Evolutionary conservation across 306 rosid genomes (phyloP).

Genomic region (Dryas drummondii): DNA sequence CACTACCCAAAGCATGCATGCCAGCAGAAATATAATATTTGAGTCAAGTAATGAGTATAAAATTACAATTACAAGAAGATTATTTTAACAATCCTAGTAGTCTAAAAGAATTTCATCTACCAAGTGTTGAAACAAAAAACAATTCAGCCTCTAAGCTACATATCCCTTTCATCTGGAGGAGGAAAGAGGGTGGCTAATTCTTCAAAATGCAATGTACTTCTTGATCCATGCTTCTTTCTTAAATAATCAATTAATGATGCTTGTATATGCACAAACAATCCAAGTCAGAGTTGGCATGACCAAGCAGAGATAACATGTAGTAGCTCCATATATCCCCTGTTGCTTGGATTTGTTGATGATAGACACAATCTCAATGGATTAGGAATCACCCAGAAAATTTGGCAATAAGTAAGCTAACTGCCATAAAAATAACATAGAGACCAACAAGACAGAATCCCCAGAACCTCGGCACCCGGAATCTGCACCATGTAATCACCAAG

Average conservation of each 20-base stretch:
- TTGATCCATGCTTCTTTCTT: background rate
- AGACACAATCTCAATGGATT: background rate
- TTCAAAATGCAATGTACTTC: constrained; percentile 3
- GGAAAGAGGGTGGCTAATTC: background rate
- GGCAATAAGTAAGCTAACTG: constrained; percentile 62
- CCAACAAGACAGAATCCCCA: constrained; percentile 98
- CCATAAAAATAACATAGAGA: constrained; percentile 69
- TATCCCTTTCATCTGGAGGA: background rate
- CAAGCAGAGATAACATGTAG: background rate
- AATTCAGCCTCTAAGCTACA: background rate
- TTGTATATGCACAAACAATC: constrained; percentile 8
- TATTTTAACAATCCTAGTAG: background rate
- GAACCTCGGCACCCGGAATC: constrained; percentile 89
- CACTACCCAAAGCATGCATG: background rate
- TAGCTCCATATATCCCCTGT: background rate
- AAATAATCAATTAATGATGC: background rate
- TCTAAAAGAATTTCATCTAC: background rate
- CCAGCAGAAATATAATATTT: background rate
- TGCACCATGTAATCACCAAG: constrained; percentile 81
- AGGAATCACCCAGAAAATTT: constrained; percentile 61
- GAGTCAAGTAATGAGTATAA: constrained; percentile 5
- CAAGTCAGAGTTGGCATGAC: constrained; percentile 10
- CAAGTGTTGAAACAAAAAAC: background rate
- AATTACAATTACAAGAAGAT: background rate
- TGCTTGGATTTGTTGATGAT: background rate